Conservation (phyloP, 2,329 filamentous ascomycete species). For the Sphaerostilbella broomeana region DNA sequence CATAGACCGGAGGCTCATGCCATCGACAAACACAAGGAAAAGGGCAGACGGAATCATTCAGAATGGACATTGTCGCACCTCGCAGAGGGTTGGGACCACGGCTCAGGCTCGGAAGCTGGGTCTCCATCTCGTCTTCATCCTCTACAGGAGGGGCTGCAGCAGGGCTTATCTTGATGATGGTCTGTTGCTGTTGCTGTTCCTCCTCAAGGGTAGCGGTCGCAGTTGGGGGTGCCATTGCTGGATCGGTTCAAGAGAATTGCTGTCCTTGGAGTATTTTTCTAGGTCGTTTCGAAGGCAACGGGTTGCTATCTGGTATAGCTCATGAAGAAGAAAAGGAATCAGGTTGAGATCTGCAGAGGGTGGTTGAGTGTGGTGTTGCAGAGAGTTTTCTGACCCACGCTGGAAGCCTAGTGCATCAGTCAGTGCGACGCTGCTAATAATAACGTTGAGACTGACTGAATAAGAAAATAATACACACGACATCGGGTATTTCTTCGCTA, state of each 20-base stretch:
- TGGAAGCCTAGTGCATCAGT: no score
- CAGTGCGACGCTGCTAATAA: no score
- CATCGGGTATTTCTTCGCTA: no score
- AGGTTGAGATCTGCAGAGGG: no score
- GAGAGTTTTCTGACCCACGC: no score
- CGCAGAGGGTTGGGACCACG: conserved; percentile 20
- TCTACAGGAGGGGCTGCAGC: background rate
- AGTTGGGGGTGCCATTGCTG: conserved; percentile 15
- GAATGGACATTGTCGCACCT: conserved; percentile 10
- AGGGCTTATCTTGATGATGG: conserved; percentile 9
- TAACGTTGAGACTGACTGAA: no score
- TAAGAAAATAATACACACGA: no score
- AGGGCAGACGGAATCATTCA: background rate
- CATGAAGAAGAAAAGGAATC: no score
- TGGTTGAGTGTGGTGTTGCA: no score
- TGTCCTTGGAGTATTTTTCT: background rate
- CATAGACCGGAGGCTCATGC: background rate
- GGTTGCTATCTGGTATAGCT: no score
- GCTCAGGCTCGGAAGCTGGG: conserved; percentile 17
- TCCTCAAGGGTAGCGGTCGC: conserved; percentile 9
- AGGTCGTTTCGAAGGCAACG: background rate
- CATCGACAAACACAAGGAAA: no score
- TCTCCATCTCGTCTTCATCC: conserved; percentile 15
- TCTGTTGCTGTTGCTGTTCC: background rate
- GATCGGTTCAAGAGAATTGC: no score